Evolutionary conservation across 495 filamentous ascomycete species (phyloP), one percentile per base, ranked within the genome.

Genomic region (Podospora australis): DNA sequence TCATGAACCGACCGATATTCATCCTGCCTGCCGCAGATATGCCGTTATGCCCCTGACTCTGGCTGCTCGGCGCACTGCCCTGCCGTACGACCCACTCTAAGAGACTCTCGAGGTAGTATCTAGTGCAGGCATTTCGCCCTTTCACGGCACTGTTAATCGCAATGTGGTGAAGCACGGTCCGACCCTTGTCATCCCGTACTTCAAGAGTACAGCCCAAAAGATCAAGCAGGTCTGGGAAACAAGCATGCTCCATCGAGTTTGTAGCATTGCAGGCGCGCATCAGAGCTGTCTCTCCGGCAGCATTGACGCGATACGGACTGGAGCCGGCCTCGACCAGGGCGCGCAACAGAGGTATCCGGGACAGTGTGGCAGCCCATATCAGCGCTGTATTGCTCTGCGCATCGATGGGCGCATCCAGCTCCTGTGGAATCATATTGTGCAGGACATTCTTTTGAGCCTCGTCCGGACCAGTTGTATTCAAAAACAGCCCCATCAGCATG

Each of bases 321-420:
- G 90, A 88, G 3, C 92, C 92, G 36, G 81, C 83, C 6, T 78
- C 72, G 52, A 98, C 84, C 0, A 98, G 74, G 2, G 88, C 81
- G 45, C 86, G 77, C 29, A 96, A 66, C 6, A 96, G 73, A 8
- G 84, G 77, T 60, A 91, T 79, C 17, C 88, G 83, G n/a, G 87
- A 88, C 39, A 97, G 75, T 30, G 91, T 95, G 8, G 92, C 89
- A n/a, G 91, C 92, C 92, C 92, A 98, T 58, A 96, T 91, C 24
- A 98, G 72, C 19, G 92, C 87, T 46, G 86, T 96, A 62, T 95
- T 90, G 19, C 82, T 81, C 45, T 86, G 86, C 4, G 80, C 71
- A 58, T 98, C 92, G 46, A 98, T 82, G 7, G 94, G 91, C 23
- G 87, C 78, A 58, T 98, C 92, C 23, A 97, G 78, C 46, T 96